Percentiles rank a stretch among this genome's conserved stretches.
These are phyloP conservation scores for Exophiala phaeomuriformis DNA, from an alignment of 2,329 filamentous ascomycete species.

Conservation along the genomic window DNA sequence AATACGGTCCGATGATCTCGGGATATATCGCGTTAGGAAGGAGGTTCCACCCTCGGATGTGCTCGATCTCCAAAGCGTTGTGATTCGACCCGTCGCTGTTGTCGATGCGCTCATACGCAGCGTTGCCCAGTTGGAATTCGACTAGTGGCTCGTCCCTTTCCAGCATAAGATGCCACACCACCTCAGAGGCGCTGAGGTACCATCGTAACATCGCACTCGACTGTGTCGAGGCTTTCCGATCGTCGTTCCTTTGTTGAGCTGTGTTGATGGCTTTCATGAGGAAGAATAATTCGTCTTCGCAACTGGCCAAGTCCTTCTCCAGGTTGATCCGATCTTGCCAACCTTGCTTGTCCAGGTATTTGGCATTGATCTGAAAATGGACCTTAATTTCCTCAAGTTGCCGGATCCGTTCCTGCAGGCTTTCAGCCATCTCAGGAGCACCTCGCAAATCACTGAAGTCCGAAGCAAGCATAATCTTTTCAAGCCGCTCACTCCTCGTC, in stretches of 20 bases:
- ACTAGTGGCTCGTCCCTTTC: slow-evolving; percentile 81
- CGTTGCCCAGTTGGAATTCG: slow-evolving; percentile 84
- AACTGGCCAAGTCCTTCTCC: slow-evolving; percentile 78
- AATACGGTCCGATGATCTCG: slow-evolving; percentile 87
- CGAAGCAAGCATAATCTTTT: slow-evolving; percentile 98
- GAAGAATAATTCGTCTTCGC: slow-evolving; percentile 97
- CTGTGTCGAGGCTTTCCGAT: slow-evolving; percentile 55
- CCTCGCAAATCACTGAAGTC: slow-evolving; percentile 96
- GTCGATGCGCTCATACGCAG: slow-evolving; percentile 90
- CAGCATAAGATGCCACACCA: slow-evolving; percentile 93
- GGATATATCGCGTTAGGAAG: slow-evolving; percentile 88
- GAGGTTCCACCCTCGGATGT: slow-evolving; percentile 81
- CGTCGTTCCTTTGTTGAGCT: slow-evolving; percentile 77
- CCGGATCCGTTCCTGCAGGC: slow-evolving; percentile 82
- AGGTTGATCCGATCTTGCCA: slow-evolving; percentile 88
- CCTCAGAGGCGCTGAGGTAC: slow-evolving; percentile 89
- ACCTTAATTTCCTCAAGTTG: slow-evolving; percentile 94
- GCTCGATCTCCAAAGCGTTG: slow-evolving; percentile 82
- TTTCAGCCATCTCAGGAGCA: slow-evolving; percentile 84
- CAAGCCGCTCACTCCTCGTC: slow-evolving; percentile 86
- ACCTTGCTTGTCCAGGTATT: slow-evolving; percentile 75
- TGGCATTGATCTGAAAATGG: slow-evolving; percentile 88
- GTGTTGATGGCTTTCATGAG: slow-evolving; percentile 99
- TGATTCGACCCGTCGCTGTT: slow-evolving; percentile 95
- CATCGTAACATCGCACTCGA: slow-evolving; percentile 77